Evolutionary conservation across 371 early-diverging fungal species (phyloP).

Genomic region (Mucor mucedo): DNA sequence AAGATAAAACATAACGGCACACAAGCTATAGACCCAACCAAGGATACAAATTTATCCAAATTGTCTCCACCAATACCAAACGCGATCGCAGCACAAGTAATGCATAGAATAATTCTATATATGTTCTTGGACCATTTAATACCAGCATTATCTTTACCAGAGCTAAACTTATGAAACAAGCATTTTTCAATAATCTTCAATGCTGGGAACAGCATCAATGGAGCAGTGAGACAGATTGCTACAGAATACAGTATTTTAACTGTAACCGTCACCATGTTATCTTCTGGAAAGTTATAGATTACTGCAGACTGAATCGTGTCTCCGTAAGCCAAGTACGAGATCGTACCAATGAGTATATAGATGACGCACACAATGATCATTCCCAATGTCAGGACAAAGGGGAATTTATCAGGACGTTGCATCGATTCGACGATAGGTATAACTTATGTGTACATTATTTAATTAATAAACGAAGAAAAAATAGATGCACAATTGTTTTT

Average conservation of each 20-base stretch:
- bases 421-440: constrained; percentile 66
- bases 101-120: constrained; percentile 55
- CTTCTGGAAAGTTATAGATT: constrained; percentile 68
- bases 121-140: constrained; percentile 78
- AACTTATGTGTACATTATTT: constrained; percentile 8
- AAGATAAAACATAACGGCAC: constrained; percentile 72
- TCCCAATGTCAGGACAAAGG: constrained; percentile 60
- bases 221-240: constrained; percentile 76
- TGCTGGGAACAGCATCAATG: constrained; percentile 77
- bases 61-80: constrained; percentile 68
- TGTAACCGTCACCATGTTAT: constrained; percentile 47
- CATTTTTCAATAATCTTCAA: constrained; percentile 74
- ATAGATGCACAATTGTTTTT: neutral
- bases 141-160: constrained; percentile 36
- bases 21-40: constrained; percentile 56
- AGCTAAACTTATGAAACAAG: constrained; percentile 41
- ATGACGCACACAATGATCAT: constrained; percentile 63
- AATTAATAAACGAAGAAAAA: neutral
- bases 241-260: constrained; percentile 74
- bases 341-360: constrained; percentile 68
- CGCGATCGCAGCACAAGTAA: constrained; percentile 57
- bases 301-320: constrained; percentile 72
- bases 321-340: constrained; percentile 79
- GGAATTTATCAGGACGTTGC: constrained; percentile 65
- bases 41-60: constrained; percentile 75